These are phyloP conservation scores for Strigomonas culicis DNA, from an alignment of 208 protist genomes.

Conservation along the genomic window DNA sequence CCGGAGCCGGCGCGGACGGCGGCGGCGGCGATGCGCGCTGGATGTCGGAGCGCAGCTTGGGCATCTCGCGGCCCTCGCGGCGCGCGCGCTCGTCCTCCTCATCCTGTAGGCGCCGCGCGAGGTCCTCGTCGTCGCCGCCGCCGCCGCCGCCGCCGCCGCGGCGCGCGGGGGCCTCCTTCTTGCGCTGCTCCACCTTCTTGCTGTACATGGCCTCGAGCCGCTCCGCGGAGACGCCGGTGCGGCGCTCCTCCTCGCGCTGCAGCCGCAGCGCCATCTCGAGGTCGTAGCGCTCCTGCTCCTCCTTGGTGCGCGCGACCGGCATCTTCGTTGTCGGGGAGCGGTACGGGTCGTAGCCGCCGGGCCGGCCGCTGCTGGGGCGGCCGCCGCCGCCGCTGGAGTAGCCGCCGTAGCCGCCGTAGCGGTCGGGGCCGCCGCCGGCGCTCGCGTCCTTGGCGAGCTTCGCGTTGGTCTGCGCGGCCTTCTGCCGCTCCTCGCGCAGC, in stretches of 20 bases:
- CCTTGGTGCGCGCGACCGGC: conserved; percentile 38
- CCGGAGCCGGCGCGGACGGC: conserved; percentile 9
- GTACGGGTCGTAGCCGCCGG: conserved; percentile 26
- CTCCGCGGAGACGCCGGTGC: conserved; percentile 49
- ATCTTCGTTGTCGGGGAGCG: conserved; percentile 7
- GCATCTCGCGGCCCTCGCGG: conserved; percentile 26
- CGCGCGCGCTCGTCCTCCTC: conserved; percentile 63
- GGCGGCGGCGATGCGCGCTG: conserved; percentile 6
- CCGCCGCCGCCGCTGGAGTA: conserved; percentile 9
- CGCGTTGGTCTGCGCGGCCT: conserved; percentile 55
- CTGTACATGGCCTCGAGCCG: conserved; percentile 76
- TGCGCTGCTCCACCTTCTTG: conserved; percentile 24
- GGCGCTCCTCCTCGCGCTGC: conserved; percentile 85
- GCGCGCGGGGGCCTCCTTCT: conserved; percentile 12
- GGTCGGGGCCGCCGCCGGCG: conserved; percentile 27
- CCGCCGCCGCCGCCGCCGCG: conserved; percentile 16
- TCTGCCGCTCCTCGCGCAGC: conserved; percentile 77
- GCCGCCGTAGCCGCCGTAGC: conserved; percentile 22
- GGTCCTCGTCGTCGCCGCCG: conserved; percentile 53
- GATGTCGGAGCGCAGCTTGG: conserved; percentile 29
- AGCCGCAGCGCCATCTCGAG: conserved; percentile 80
- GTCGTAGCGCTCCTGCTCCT: conserved; percentile 86
- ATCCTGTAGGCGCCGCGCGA: conserved; percentile 69
- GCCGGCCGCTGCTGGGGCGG: conserved; percentile 9
- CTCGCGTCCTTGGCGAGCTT: conserved; percentile 58